Evolutionary conservation across 345 rosid genomes (phyloP).

Genomic region (Ceriops tagal): DNA sequence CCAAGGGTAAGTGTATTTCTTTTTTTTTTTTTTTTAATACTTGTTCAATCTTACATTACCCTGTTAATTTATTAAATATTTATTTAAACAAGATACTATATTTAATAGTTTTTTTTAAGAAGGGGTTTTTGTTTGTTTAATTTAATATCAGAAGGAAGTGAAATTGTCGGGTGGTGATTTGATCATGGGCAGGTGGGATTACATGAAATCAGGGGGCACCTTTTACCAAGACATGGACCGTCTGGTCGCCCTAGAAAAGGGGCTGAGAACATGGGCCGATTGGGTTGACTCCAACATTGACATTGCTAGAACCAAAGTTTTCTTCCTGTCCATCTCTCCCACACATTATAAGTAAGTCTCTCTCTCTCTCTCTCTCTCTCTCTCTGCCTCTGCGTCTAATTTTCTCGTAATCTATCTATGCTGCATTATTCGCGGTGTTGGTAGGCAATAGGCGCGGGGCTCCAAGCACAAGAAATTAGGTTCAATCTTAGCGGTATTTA

Average conservation of each 20-base stretch:
- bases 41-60: neutral
- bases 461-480: slow-evolving; percentile 23
- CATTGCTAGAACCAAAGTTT: slow-evolving; percentile 48
- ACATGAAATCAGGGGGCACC: slow-evolving; percentile 67
- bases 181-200: slow-evolving; percentile 70
- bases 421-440: neutral
- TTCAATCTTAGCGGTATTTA: slow-evolving; percentile 18
- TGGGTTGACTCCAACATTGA: slow-evolving; percentile 70
- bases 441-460: slow-evolving; percentile 4
- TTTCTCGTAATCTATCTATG: too few species aligned
- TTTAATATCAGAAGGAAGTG: neutral
- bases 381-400: neutral
- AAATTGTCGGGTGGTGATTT: neutral
- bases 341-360: slow-evolving; percentile 69
- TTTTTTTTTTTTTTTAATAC: neutral
- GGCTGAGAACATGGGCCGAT: slow-evolving; percentile 73
- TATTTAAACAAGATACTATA: too few species aligned
- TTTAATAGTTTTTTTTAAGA: neutral
- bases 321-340: slow-evolving; percentile 84
- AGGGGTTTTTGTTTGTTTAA: neutral
- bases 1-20: slow-evolving; percentile 48
- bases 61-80: too few species aligned
- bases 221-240: slow-evolving; percentile 87
- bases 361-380: slow-evolving; percentile 18
- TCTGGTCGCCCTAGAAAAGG: slow-evolving; percentile 68